Evolutionary conservation across 2,329 filamentous ascomycete species (phyloP).

Genomic region (Trichothecium sympodiale): DNA sequence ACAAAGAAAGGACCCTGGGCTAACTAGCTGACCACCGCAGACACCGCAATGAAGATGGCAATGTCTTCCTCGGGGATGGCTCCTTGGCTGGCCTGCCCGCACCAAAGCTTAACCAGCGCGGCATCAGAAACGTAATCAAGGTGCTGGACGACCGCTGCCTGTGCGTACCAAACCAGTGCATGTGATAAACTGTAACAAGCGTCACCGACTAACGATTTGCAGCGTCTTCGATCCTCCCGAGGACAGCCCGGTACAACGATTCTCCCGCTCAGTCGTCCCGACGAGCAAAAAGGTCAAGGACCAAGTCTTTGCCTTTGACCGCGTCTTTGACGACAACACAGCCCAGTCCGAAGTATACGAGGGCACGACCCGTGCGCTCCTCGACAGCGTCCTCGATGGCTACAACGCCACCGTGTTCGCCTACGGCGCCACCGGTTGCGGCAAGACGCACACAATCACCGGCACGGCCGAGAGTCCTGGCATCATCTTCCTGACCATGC

Average conservation of each 20-base stretch:
- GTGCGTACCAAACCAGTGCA: constrained; percentile 42
- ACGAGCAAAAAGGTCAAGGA: constrained; percentile 91
- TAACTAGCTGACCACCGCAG: constrained; percentile 23
- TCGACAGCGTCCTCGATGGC: constrained; percentile 90
- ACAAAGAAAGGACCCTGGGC: constrained; percentile 3
- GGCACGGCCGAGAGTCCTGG: constrained; percentile 87
- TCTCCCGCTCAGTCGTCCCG: constrained; percentile 70
- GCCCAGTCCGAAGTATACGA: constrained; percentile 92
- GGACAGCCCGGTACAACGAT: constrained; percentile 82
- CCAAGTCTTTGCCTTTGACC: constrained; percentile 93
- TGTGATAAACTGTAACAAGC: no score
- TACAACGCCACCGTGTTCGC: constrained; percentile 99
- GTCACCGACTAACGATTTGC: constrained; percentile 3
- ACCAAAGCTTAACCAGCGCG: constrained; percentile 75
- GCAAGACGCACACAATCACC: constrained; percentile 96
- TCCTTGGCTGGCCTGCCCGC: constrained; percentile 80
- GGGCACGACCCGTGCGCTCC: constrained; percentile 74
- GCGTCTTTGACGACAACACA: constrained; percentile 92
- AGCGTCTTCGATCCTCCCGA: constrained; percentile 97
- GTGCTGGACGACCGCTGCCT: constrained; percentile 92
- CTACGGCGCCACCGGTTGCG: constrained; percentile 94
- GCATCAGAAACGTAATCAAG: constrained; percentile 85
- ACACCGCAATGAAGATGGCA: constrained; percentile 66
- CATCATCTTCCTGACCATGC: constrained; percentile 98
- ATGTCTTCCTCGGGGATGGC: constrained; percentile 90